Base-by-base conservation (phyloP, 495 filamentous ascomycete genomes). In the Bryoglossum gracile region DNA sequence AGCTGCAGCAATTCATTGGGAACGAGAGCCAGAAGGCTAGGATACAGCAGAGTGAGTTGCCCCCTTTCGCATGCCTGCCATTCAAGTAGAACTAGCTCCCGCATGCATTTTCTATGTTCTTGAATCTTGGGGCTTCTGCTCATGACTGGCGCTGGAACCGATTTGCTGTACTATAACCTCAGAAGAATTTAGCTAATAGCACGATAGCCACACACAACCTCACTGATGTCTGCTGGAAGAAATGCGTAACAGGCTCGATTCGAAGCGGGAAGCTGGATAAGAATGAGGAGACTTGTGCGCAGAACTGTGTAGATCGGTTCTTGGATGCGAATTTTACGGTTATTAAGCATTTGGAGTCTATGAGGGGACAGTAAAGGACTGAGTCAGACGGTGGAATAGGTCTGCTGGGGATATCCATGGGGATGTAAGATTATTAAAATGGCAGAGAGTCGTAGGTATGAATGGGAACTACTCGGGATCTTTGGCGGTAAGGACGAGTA, bases 271-370 rank as follows among this genome's bases (percentile, higher is more conserved):
- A 75, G 53, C 72, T 97, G 46, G 87, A 94, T 51, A 75, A 70
- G 55, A 68, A 49, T 46, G 92, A 98, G 73, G 81, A 87, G 68
- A 58, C 68, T 4, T 98, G 92, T 66, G 71, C 91, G 58, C 70
- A 82, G 64, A 95, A 95, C 70, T 98, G 92, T 60, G 87, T 96
- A 37, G 86, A 94, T 51, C 77, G 92, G 41, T 98, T 89, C 70
- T 74, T 96, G 73, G 92, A 98, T 68, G 76, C 87, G 43, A 89
- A 90, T 68, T 62, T 84, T 40, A 66, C 82, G 16, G 84, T 95
- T 11, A 62, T 97, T 67, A 80, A 80, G 70, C 86, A 95, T 59
- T 64, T 98, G 62, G 77, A 88, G 53, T 70, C 61, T 37, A 71
- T 88, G 68, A 70, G 83, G 50, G 68, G 46, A n/a, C 45, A 57